Percentiles rank a stretch among this genome's conserved stretches.
These are phyloP conservation scores for Claviceps sp. DNA, from an alignment of 2,329 filamentous ascomycete genomes.

Conservation along the genomic window DNA sequence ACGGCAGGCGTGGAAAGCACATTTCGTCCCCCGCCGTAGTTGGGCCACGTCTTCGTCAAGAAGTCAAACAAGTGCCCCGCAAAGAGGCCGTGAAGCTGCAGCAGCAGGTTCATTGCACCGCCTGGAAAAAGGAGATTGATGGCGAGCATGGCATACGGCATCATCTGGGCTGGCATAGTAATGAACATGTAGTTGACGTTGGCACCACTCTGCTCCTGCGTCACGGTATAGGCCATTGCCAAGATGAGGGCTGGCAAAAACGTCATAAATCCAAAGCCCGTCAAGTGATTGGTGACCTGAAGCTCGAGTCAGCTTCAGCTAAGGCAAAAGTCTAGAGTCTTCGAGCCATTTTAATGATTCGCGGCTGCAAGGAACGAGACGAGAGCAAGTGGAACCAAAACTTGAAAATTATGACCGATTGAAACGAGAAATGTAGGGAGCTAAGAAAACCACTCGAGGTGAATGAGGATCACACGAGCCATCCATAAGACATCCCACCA, in stretches of 20 bases:
- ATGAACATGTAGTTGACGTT: conserved; percentile 72
- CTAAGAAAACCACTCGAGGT: conserved; percentile 43
- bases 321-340: background rate
- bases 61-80: conserved; percentile 90
- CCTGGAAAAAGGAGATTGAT: conserved; percentile 54
- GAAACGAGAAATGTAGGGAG: conserved; percentile 42
- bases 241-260: conserved; percentile 57
- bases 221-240: conserved; percentile 70
- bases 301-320: conserved; percentile 10
- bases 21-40: conserved; percentile 73
- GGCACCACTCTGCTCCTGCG: conserved; percentile 69
- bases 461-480: conserved; percentile 46
- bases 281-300: conserved; percentile 19
- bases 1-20: conserved; percentile 61
- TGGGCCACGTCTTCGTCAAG: conserved; percentile 72
- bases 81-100: conserved; percentile 65
- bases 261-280: conserved; percentile 21
- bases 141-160: conserved; percentile 69
- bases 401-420: background rate
- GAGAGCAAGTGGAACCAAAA: too few relatives aligned
- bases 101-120: conserved; percentile 41
- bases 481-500: conserved; percentile 66
- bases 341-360: background rate
- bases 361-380: background rate
- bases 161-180: conserved; percentile 66